Percentiles rank a stretch among this genome's conserved stretches.
Conservation (phyloP, 1,139 yeast genomes). For the Suhomyces bribrorum region DNA sequence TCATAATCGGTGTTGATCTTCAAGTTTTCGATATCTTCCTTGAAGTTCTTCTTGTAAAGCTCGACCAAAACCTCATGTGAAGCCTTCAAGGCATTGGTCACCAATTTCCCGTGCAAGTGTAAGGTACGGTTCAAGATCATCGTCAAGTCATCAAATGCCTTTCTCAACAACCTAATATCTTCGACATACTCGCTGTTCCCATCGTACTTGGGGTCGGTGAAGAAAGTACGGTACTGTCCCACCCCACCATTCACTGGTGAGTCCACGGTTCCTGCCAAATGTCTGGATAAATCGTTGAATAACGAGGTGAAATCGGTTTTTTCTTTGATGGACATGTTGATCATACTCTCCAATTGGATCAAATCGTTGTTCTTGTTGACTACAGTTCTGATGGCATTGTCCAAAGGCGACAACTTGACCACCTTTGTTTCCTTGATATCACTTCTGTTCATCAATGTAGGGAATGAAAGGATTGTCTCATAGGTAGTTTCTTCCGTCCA, state of each 20-base stretch:
- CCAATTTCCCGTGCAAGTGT: slow-evolving; percentile 64
- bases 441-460: slow-evolving; percentile 84
- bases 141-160: slow-evolving; percentile 72
- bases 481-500: slow-evolving; percentile 90
- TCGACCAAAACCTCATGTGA: slow-evolving; percentile 69
- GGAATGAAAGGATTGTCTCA: slow-evolving; percentile 77
- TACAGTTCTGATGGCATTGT: slow-evolving; percentile 74
- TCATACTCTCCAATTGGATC: slow-evolving; percentile 64
- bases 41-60: slow-evolving; percentile 67
- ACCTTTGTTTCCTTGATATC: slow-evolving; percentile 59
- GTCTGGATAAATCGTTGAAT: slow-evolving; percentile 72
- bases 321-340: slow-evolving; percentile 57
- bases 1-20: slow-evolving; percentile 40
- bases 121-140: slow-evolving; percentile 66
- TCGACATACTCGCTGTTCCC: slow-evolving; percentile 44
- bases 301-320: slow-evolving; percentile 51
- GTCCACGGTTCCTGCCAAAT: slow-evolving; percentile 84
- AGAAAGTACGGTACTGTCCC: slow-evolving; percentile 75
- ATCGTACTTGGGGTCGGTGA: slow-evolving; percentile 43
- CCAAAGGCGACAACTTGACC: slow-evolving; percentile 78
- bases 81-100: slow-evolving; percentile 56
- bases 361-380: slow-evolving; percentile 71
- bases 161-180: slow-evolving; percentile 52
- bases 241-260: slow-evolving; percentile 94
- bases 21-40: slow-evolving; percentile 56